Conservation (phyloP, 2,329 filamentous ascomycete genomes). For the Fusarium coicis region DNA sequence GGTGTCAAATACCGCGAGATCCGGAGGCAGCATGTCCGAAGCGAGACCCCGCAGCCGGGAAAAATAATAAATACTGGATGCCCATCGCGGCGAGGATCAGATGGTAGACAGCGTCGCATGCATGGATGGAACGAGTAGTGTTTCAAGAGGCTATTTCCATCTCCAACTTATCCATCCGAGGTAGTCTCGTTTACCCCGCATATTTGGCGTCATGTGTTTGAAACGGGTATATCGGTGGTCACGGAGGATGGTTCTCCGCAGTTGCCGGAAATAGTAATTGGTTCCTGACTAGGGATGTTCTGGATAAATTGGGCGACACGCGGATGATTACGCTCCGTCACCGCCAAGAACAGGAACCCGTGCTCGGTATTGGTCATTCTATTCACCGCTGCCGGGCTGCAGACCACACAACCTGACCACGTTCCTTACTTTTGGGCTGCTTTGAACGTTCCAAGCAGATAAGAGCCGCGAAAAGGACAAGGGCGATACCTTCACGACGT, state of each 20-base stretch:
- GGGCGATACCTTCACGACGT: too few relatives aligned
- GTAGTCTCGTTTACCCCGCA: neutral
- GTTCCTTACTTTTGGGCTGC: neutral
- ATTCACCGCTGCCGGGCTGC: neutral
- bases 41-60: neutral
- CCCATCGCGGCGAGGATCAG: neutral
- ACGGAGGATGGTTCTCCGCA: neutral
- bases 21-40: neutral
- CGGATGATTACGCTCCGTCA: neutral
- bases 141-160: neutral
- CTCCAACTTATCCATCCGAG: neutral
- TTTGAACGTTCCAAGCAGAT: too few relatives aligned
- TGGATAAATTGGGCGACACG: neutral
- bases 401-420: neutral
- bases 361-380: accelerated
- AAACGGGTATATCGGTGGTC: neutral
- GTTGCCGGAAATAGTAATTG: neutral
- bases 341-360: neutral
- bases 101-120: neutral
- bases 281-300: neutral
- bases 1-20: slow-evolving; percentile 3
- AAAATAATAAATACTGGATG: neutral
- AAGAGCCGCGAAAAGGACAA: too few relatives aligned
- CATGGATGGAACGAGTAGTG: neutral
- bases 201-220: neutral